Conservation (phyloP, 169 alveolate species). For the Cryptosporidium parvum region DNA sequence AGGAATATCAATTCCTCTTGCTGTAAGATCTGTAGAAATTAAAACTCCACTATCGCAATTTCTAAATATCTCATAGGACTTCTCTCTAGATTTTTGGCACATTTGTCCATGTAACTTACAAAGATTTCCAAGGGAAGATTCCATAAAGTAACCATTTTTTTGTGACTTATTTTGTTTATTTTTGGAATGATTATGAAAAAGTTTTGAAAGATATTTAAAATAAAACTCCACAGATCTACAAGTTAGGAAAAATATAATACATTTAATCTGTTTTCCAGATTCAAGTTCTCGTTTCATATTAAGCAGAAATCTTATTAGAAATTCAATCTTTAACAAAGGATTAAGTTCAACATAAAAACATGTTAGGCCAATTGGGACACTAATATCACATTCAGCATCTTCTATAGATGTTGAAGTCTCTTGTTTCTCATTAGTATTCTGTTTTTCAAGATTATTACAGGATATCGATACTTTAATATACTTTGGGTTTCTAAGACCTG, state of each 20-base stretch:
- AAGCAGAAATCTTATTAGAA: conserved; percentile 78
- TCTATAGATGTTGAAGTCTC: background rate
- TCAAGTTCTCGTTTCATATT: conserved; percentile 59
- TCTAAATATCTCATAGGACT: conserved; percentile 83
- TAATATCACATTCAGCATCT: conserved; percentile 22
- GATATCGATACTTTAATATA: conserved; percentile 82
- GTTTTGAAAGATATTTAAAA: conserved; percentile 43
- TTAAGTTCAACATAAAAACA: conserved; percentile 57
- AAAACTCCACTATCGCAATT: conserved; percentile 81
- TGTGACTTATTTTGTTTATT: background rate
- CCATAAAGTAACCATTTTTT: conserved; percentile 12
- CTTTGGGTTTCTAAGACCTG: conserved; percentile 93
- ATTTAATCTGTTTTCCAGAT: conserved; percentile 31
- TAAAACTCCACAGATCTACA: conserved; percentile 82
- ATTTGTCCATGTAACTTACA: conserved; percentile 89
- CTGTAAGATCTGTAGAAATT: conserved; percentile 93
- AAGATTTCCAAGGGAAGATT: conserved; percentile 37
- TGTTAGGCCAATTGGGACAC: conserved; percentile 77
- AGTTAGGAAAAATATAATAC: conserved; percentile 82
- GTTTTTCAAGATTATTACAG: background rate
- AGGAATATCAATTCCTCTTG: conserved; percentile 95
- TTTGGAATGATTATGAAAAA: conserved; percentile 16
- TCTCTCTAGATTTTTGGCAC: conserved; percentile 82
- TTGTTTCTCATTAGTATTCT: background rate
- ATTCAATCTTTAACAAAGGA: conserved; percentile 34